A percentile compares a stretch with the other conserved stretches of the same genome.
phyloP scores from a whole-genome alignment of 176 grass and related monocot species.

The Rhynchospora tenuis region DNA sequence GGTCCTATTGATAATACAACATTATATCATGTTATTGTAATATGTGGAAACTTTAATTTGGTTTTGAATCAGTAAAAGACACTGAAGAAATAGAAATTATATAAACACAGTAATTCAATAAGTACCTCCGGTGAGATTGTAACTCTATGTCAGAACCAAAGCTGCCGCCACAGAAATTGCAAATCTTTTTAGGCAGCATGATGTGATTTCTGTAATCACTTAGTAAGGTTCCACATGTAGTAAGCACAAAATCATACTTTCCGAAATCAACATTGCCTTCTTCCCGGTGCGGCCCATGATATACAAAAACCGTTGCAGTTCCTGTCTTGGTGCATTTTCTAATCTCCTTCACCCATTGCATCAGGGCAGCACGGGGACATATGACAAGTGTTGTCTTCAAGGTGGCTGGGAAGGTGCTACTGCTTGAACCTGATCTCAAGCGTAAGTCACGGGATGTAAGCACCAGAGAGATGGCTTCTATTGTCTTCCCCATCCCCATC shows the following conservation, averaged over 20 bases:
- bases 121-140: too few relatives aligned
- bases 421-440: background rate
- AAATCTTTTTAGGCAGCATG: constrained; percentile 47
- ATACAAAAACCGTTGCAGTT: constrained; percentile 51
- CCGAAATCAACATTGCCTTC: constrained; percentile 25
- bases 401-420: background rate
- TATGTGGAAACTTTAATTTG: too few relatives aligned
- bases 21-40: too few relatives aligned
- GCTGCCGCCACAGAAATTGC: too few relatives aligned
- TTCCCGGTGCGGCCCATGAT: constrained; percentile 26
- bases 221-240: constrained; percentile 68
- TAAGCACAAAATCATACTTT: constrained; percentile 64
- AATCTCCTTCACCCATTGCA: constrained; percentile 75
- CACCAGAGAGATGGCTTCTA: constrained; percentile 84
- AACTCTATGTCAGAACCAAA: too few relatives aligned
- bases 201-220: constrained; percentile 62
- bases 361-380: constrained; percentile 69
- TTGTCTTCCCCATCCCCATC: constrained; percentile 96
- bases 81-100: too few relatives aligned
- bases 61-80: too few relatives aligned
- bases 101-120: too few relatives aligned
- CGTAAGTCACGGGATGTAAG: constrained; percentile 42
- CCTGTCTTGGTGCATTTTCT: constrained; percentile 17
- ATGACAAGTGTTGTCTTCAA: constrained; percentile 44
- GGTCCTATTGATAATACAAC: too few relatives aligned